These are phyloP conservation scores for Kodamaea sp. DNA, from an alignment of 1,139 yeast genomes.

Conservation along the genomic window DNA sequence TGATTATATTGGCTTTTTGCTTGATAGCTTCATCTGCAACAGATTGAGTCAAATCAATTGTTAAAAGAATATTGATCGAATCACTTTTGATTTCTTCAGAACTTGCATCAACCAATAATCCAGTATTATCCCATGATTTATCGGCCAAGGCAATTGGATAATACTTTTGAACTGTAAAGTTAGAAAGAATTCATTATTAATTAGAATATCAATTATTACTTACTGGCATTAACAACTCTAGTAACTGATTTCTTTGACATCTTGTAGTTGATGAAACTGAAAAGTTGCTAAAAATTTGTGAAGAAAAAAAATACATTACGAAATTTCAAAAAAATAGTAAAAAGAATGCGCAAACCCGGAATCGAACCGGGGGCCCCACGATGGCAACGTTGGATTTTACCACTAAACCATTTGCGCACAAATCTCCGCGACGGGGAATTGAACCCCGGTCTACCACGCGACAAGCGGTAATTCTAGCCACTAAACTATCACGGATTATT, in stretches of 20 bases:
- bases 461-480: conserved; percentile 48
- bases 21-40: conserved; percentile 85
- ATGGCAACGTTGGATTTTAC: conserved; percentile 14
- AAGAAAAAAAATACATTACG: too few relatives aligned
- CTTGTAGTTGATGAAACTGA: background rate
- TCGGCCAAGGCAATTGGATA: conserved; percentile 81
- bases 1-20: conserved; percentile 47
- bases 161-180: conserved; percentile 51
- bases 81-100: conserved; percentile 17
- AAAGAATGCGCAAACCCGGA: conserved; percentile 12
- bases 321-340: background rate
- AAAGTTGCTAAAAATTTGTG: too few relatives aligned
- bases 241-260: conserved; percentile 42
- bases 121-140: conserved; percentile 90
- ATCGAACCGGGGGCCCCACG: conserved; percentile 14
- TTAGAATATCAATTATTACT: conserved; percentile 6
- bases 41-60: conserved; percentile 78
- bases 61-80: conserved; percentile 52
- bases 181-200: conserved; percentile 9
- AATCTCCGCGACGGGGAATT: conserved; percentile 66
- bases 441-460: conserved; percentile 70
- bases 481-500: conserved; percentile 42
- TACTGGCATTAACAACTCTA: conserved; percentile 47
- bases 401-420: conserved; percentile 12
- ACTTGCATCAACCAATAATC: conserved; percentile 70